phyloP scores from a whole-genome alignment of 1,139 yeast genomes.

The Geotrichum klebahnii region DNA sequence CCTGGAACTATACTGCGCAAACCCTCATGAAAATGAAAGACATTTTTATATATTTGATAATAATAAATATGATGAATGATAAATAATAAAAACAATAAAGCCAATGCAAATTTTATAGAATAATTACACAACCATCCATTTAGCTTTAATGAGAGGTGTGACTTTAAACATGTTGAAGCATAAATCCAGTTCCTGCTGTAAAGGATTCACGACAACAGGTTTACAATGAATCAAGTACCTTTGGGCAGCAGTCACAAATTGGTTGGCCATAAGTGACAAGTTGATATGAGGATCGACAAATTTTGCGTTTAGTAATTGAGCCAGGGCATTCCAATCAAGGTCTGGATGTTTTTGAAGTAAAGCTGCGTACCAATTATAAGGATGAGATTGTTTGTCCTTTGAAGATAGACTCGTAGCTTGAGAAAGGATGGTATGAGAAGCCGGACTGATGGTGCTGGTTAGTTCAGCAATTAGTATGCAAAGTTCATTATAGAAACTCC shows the following conservation, averaged over 20 bases:
- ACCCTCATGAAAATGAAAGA: no score
- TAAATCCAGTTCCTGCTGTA: constrained; percentile 1
- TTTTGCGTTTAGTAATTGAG: constrained; percentile 18
- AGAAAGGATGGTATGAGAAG: no score
- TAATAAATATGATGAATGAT: constrained; percentile 22
- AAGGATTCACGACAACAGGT: constrained; percentile 3
- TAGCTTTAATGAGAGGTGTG: constrained; percentile 1
- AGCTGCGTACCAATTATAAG: constrained; percentile 23
- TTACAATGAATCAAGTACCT: not conserved
- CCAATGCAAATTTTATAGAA: not conserved
- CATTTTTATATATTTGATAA: no score
- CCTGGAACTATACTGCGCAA: no score
- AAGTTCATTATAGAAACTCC: constrained; percentile 16
- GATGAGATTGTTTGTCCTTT: constrained; percentile 2
- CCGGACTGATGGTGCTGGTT: no score
- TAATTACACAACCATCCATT: constrained; percentile 1
- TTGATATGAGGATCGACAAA: constrained; percentile 20
- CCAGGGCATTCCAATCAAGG: constrained; percentile 16
- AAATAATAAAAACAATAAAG: not conserved
- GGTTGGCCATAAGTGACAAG: not conserved
- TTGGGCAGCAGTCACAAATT: constrained; percentile 3
- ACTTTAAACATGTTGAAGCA: constrained; percentile 5
- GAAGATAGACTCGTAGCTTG: constrained; percentile 14
- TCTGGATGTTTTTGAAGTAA: constrained; percentile 12
- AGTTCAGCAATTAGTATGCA: constrained; percentile 4